These are phyloP conservation scores for Aspergillus sp. DNA, from an alignment of 2,329 filamentous ascomycete species.

Conservation along the genomic window DNA sequence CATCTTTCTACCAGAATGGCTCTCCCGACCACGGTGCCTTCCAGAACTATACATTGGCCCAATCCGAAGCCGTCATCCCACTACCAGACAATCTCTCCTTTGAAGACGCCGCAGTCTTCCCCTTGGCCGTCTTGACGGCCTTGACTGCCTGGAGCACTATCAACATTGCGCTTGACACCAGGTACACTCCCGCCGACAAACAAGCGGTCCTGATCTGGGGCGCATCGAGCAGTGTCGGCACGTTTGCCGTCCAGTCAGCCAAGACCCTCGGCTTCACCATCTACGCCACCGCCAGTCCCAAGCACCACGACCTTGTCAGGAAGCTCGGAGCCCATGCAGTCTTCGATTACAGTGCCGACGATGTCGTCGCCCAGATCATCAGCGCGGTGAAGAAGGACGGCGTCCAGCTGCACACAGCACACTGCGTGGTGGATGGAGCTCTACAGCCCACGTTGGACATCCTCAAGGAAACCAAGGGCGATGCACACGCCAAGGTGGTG, in stretches of 20 bases:
- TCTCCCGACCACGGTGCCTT: constrained; percentile 27
- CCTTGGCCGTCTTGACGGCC: constrained; percentile 23
- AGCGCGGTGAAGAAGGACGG: constrained; percentile 19
- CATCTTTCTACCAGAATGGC: constrained; percentile 25
- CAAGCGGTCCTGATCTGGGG: constrained; percentile 12
- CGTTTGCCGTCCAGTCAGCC: constrained; percentile 30
- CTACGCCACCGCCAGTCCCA: constrained; percentile 38
- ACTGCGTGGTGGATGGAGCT: constrained; percentile 11
- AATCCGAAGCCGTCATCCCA: constrained; percentile 24
- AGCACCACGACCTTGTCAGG: constrained; percentile 38
- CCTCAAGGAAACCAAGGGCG: constrained; percentile 17
- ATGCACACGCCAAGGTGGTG: constrained; percentile 13
- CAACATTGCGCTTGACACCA: constrained; percentile 21
- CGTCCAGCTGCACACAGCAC: constrained; percentile 11
- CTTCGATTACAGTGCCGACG: constrained; percentile 40
- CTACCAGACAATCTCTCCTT: constrained; percentile 29
- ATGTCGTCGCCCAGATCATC: constrained; percentile 31
- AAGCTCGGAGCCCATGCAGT: constrained; percentile 35
- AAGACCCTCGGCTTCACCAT: constrained; percentile 39
- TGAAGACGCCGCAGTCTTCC: constrained; percentile 24
- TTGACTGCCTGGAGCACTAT: constrained; percentile 19
- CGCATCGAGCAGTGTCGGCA: constrained; percentile 14
- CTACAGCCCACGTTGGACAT: constrained; percentile 18
- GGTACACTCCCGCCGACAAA: constrained; percentile 19
- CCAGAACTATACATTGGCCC: constrained; percentile 28